A percentile compares a stretch with the other conserved stretches of the same genome.
Conservation (phyloP, 148 eudicot species). For the Amaranthus hypochondriacus region DNA sequence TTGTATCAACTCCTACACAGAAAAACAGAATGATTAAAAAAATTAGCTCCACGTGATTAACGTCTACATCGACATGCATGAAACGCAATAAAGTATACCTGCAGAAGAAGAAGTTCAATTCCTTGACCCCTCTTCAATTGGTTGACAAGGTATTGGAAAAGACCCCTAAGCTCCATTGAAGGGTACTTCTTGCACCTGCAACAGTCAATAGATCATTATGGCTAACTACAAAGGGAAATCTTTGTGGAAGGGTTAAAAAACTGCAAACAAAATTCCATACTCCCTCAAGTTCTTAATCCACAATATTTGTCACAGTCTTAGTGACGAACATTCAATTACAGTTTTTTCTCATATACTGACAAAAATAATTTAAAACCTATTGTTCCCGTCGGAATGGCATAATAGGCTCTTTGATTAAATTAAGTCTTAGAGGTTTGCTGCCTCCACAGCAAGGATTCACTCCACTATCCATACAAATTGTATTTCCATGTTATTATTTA, state of each 20-base stretch:
- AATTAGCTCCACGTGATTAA: not conserved
- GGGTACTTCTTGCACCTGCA: conserved; percentile 97
- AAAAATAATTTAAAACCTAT: no score
- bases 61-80: not conserved
- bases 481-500: no score
- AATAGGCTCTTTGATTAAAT: no score
- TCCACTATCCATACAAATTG: no score
- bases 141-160: conserved; percentile 92
- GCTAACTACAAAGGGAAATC: not conserved
- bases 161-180: conserved; percentile 96
- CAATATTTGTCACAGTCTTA: no score
- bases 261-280: not conserved
- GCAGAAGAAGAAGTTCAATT: conserved; percentile 86
- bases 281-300: no score
- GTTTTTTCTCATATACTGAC: no score
- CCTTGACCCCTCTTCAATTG: conserved; percentile 93
- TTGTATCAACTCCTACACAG: conserved; percentile 81
- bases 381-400: no score
- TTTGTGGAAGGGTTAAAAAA: not conserved
- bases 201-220: conserved; percentile 12
- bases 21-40: not conserved
- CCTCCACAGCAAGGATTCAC: no score
- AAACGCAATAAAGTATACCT: conserved; percentile 42
- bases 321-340: no score
- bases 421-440: no score